Percentiles rank a stretch among this genome's conserved stretches.
Evolutionary conservation across 2,329 filamentous ascomycete species (phyloP).

Genomic region (Colletotrichum godetiae): DNA sequence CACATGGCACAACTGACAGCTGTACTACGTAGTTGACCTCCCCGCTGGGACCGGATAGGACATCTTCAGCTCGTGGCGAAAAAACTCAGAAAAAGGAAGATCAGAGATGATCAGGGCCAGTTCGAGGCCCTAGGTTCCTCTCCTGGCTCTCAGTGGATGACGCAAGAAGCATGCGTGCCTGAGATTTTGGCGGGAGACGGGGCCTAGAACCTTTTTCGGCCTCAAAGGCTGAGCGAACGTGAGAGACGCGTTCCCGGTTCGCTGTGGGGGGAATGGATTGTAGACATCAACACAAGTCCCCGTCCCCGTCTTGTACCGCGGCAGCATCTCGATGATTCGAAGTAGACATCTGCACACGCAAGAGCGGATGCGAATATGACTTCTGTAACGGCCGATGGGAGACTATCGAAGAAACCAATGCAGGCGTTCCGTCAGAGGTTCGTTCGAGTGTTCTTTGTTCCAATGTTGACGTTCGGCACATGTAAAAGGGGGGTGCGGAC

Average conservation of each 20-base stretch:
- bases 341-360: neutral
- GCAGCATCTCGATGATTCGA: neutral
- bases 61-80: constrained; percentile 6
- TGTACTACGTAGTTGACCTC: neutral
- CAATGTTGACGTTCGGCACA: constrained; percentile 3
- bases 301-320: neutral
- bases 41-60: neutral
- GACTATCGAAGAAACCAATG: constrained; percentile 13
- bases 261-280: neutral
- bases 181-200: neutral
- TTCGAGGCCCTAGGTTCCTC: constrained; percentile 15
- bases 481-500: neutral
- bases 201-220: constrained; percentile 21
- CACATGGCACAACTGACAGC: neutral
- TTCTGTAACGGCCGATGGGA: neutral
- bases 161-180: constrained; percentile 25
- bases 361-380: neutral
- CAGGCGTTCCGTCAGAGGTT: neutral
- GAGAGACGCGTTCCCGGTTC: neutral
- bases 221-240: neutral
- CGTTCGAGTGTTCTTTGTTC: neutral
- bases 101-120: constrained; percentile 8
- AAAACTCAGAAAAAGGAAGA: neutral
- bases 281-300: neutral
- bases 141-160: neutral